These are phyloP conservation scores for Diutina pseudorugosa DNA, from an alignment of 1,139 yeast genomes.

Conservation along the genomic window DNA sequence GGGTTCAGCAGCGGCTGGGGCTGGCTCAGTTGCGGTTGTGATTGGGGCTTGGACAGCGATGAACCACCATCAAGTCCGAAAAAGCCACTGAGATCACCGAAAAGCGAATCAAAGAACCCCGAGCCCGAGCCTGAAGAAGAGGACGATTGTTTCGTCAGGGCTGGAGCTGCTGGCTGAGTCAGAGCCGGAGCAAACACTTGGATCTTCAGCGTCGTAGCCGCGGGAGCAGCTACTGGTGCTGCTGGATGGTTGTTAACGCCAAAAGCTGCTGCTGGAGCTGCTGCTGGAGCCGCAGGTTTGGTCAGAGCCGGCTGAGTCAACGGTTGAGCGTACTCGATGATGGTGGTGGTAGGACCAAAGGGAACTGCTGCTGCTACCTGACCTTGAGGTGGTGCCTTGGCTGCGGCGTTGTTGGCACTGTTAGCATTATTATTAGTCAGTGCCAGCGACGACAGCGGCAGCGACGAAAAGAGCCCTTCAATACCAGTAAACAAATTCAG, in stretches of 20 bases:
- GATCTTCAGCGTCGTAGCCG: not conserved
- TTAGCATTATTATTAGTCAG: not conserved
- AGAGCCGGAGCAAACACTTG: not conserved
- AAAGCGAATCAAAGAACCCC: not conserved
- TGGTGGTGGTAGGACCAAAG: not conserved
- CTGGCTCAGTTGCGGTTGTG: not conserved
- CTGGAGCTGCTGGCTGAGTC: not conserved
- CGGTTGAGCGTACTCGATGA: not conserved
- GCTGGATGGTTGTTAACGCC: no score
- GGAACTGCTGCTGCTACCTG: not conserved
- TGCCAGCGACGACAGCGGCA: not conserved
- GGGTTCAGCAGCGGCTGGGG: not conserved
- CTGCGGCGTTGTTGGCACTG: not conserved
- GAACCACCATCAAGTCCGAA: not conserved
- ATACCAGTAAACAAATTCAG: constrained; percentile 1
- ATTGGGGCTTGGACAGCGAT: not conserved
- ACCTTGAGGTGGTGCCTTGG: not conserved
- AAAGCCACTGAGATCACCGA: not conserved
- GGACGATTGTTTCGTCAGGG: not conserved
- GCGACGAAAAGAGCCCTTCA: not conserved
- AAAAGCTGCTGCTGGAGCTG: not conserved
- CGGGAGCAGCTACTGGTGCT: not conserved
- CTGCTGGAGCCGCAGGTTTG: constrained; percentile 6
- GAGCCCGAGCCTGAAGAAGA: not conserved
- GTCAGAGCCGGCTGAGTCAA: constrained; percentile 2